A percentile compares a stretch with the other conserved stretches of the same genome.
Conservation (phyloP, 202 grass and related monocot genomes). For the Miscanthus sacchariflorus region DNA sequence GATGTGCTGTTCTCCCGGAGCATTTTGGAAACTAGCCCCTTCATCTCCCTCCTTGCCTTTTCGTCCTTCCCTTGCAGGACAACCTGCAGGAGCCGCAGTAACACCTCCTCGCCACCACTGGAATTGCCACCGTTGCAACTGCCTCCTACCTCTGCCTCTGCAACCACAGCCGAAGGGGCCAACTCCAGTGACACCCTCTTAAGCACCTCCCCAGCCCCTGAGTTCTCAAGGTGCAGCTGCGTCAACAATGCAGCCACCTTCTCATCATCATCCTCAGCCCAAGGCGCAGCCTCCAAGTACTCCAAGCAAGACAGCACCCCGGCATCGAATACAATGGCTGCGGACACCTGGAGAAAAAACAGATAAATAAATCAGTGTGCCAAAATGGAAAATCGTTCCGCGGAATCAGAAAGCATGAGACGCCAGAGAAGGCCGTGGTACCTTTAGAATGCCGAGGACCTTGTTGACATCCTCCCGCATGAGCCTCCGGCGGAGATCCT, state of each 20-base stretch:
- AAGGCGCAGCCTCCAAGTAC: constrained; percentile 83
- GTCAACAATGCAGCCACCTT: constrained; percentile 87
- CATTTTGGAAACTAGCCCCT: constrained; percentile 97
- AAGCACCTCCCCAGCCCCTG: constrained; percentile 81
- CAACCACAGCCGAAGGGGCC: constrained; percentile 48
- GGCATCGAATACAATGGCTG: constrained; percentile 88
- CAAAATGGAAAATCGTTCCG: background rate
- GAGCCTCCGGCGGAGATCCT: constrained; percentile 88
- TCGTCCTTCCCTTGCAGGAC: constrained; percentile 98
- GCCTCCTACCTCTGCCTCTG: constrained; percentile 51
- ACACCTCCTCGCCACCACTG: constrained; percentile 73
- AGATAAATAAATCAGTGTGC: constrained; percentile 25
- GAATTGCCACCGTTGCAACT: constrained; percentile 50
- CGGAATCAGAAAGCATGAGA: background rate
- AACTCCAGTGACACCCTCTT: constrained; percentile 90
- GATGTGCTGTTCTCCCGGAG: constrained; percentile 84
- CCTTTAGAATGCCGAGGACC: constrained; percentile 96
- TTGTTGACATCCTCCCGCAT: constrained; percentile 92
- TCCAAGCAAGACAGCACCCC: constrained; percentile 88
- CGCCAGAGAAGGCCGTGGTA: constrained; percentile 7
- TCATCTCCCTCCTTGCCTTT: constrained; percentile 97
- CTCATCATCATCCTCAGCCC: constrained; percentile 98
- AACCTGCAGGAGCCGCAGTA: constrained; percentile 88
- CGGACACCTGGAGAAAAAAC: constrained; percentile 64
- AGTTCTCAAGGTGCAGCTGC: constrained; percentile 88